Base-by-base conservation (phyloP, 202 grass and related monocot genomes). In the Brachypodium distachyon region DNA sequence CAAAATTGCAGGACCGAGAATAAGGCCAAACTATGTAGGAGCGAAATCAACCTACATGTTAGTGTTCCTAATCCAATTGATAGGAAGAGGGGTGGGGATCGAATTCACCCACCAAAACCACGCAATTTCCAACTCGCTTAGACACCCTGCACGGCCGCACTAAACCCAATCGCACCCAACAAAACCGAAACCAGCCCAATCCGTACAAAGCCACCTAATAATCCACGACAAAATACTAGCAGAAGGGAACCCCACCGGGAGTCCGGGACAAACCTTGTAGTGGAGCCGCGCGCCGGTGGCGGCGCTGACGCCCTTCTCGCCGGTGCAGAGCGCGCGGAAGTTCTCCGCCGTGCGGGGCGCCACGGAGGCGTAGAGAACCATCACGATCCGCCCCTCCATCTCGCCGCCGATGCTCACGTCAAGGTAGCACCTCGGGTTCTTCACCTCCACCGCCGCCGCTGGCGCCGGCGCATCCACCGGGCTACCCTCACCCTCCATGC, bases 291-390 rank as follows among this genome's bases (percentile, higher is more conserved):
- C 78, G 28, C 86, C 90, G 60, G 83, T 93, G 55, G 41, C 80
- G 28, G 74, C 70, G 32, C 55, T 82, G 42, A 93, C 71, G 68
- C 88, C 90, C 81, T 89, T 93, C 88, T 97, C 88, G 42, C 94
- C 94, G 60, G 90, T 93, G 81, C 94, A 97, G 70, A 97, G 94
- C 51, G 81, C 88, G 78, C 94, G 92, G 74, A 97, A 97, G 82
- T 97, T 93, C 86, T 97, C 94, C 4, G 90, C 94, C 39, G 90
- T 91, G 80, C 72, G 77, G 9, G 94, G 88, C 56, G 28, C 84
- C 57, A 97, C 66, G 19, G 79, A 88, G 18, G 78, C 81, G 75
- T 84, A 92, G 61, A 94, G 95, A 59, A 94, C 89, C 66, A 92
- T 78, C 76, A 97, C 86, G 80, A 97, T 88, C 61, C 95, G 78